Percentiles rank a stretch among this genome's conserved stretches.
phyloP scores from a whole-genome alignment of 805 yeast species.

The Zygoascus tannicola region DNA sequence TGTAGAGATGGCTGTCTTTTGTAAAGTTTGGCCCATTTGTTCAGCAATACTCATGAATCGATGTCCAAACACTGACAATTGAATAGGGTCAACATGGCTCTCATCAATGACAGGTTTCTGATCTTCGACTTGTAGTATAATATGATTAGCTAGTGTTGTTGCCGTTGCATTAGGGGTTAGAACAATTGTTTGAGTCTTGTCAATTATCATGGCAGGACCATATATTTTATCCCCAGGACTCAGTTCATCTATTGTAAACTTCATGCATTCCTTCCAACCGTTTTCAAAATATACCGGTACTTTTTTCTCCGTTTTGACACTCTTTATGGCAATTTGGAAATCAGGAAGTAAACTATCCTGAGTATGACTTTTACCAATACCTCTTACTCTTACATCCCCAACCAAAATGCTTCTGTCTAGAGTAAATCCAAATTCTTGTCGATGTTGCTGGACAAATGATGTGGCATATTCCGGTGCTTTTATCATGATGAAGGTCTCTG shows the following conservation, averaged over 20 bases:
- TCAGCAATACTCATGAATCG: constrained; percentile 88
- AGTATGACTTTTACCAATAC: constrained; percentile 48
- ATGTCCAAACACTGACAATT: constrained; percentile 69
- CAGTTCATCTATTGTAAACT: constrained; percentile 48
- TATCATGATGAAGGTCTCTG: constrained; percentile 85
- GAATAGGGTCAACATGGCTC: constrained; percentile 51
- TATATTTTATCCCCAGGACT: constrained; percentile 40
- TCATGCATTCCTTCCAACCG: constrained; percentile 41
- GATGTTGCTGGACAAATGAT: constrained; percentile 47
- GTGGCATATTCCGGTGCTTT: constrained; percentile 21
- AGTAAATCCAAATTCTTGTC: constrained; percentile 65
- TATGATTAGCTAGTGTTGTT: constrained; percentile 48
- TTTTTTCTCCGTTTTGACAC: constrained; percentile 25
- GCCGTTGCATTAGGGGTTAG: constrained; percentile 56
- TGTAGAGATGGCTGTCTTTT: constrained; percentile 71
- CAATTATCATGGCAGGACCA: constrained; percentile 75
- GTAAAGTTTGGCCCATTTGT: constrained; percentile 75
- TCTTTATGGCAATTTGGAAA: constrained; percentile 13
- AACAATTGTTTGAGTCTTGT: constrained; percentile 72
- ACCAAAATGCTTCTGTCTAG: constrained; percentile 52
- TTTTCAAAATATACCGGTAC: constrained; percentile 50
- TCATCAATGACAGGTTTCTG: not conserved
- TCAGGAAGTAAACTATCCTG: constrained; percentile 1
- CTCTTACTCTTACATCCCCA: constrained; percentile 67
- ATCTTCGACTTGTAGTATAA: constrained; percentile 35